Evolutionary conservation across 495 filamentous ascomycete genomes (phyloP).

Genomic region (Aspergillus haitiensis): DNA sequence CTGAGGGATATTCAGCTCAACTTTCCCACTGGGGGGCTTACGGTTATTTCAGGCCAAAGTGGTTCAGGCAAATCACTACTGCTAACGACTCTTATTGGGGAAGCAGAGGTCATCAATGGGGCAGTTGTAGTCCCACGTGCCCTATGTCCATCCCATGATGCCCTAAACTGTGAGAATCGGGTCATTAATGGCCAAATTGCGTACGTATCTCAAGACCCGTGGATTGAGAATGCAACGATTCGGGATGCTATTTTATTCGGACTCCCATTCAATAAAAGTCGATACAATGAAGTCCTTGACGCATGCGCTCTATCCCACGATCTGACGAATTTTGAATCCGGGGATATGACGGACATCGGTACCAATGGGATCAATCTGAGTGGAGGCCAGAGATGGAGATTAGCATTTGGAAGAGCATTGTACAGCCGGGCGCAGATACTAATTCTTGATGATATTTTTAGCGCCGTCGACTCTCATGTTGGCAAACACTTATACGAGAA

Average conservation of each 20-base stretch:
- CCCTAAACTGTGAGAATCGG: conserved; percentile 33
- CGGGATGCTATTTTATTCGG: conserved; percentile 74
- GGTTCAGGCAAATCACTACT: conserved; percentile 67
- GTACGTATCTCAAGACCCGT: conserved; percentile 79
- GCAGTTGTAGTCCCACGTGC: conserved; percentile 46
- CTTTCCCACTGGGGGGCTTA: conserved; percentile 68
- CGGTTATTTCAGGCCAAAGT: conserved; percentile 58
- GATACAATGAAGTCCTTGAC: conserved; percentile 64
- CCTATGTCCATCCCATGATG: conserved; percentile 19
- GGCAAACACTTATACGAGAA: conserved; percentile 76
- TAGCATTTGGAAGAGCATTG: conserved; percentile 74
- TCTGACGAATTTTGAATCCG: conserved; percentile 69
- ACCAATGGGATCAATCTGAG: conserved; percentile 83
- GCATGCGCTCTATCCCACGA: conserved; percentile 75
- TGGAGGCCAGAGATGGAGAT: conserved; percentile 80
- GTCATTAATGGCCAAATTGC: conserved; percentile 63
- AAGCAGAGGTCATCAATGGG: conserved; percentile 53
- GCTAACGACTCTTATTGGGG: conserved; percentile 61
- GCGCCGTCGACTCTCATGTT: conserved; percentile 66
- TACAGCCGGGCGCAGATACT: conserved; percentile 80
- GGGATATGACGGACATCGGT: conserved; percentile 76
- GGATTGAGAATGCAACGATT: conserved; percentile 82
- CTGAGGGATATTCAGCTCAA: conserved; percentile 61
- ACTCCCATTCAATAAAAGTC: conserved; percentile 60
- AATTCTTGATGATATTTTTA: conserved; percentile 84